These are phyloP conservation scores for Hymenoscyphus fructigenus DNA, from an alignment of 2,329 filamentous ascomycete genomes.

Conservation along the genomic window DNA sequence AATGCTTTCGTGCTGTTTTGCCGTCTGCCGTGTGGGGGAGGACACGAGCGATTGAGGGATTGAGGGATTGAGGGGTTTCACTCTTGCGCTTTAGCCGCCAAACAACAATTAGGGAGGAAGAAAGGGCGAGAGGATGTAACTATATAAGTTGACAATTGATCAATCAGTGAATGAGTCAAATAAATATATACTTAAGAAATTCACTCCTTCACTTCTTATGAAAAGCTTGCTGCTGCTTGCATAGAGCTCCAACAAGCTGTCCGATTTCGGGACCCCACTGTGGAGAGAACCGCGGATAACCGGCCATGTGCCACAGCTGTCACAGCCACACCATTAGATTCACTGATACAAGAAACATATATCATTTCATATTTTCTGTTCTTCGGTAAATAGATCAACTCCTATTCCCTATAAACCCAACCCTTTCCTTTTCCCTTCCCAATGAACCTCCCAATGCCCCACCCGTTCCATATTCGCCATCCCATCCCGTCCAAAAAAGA, in stretches of 20 bases:
- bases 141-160: not conserved
- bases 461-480: too few species aligned
- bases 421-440: not conserved
- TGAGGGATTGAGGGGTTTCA: not conserved
- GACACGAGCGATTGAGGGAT: not conserved
- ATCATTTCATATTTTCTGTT: not conserved
- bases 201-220: not conserved
- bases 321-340: not conserved
- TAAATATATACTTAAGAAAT: not conserved
- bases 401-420: not conserved
- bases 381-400: not conserved
- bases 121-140: constrained; percentile 3
- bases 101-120: not conserved
- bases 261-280: not conserved
- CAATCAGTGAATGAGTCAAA: not conserved
- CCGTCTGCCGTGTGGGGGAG: not conserved
- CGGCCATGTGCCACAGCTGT: not conserved
- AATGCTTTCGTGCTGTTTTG: not conserved
- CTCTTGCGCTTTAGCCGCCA: not conserved
- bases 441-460: too few species aligned
- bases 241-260: constrained; percentile 1
- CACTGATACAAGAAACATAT: not conserved
- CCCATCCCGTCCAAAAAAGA: too few species aligned
- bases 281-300: not conserved
- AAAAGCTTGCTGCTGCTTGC: not conserved